Evolutionary conservation across 2,329 filamentous ascomycete species (phyloP), one percentile per base, ranked within the genome.

Genomic region (Paecilomyces variotii): DNA sequence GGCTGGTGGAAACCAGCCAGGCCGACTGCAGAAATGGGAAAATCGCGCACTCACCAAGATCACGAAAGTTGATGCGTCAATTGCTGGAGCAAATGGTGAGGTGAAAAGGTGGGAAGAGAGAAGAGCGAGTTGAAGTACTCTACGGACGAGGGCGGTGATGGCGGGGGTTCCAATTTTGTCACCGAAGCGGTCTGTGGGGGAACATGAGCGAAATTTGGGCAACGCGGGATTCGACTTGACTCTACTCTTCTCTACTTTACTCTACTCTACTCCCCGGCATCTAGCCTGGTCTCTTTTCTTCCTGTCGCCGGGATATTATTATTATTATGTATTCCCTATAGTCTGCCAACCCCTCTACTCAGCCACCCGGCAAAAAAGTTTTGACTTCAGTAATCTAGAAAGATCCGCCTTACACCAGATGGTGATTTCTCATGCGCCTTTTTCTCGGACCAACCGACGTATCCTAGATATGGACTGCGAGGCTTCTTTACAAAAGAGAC

Each of bases 71-170:
- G 19, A 34, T 24, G n/a, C 53, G 34, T 54, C 28, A 45, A 59
- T 53, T 62, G 61, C 62, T 62, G 57, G 57, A 58, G 62, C 45
- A 27, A 54, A 55, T 35, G 45, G 53, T 53, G 30, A 50, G 45
- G 27, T 27, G 45, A 49, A 55, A 30, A 30, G 54, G 49, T 12
- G 12, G 56, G 27, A 32, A 34, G 30, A 19, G 26, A 56, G 55
- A 57, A 56, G 52, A 57, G 57, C 49, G 35, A 28, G 32, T 55
- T 55, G 28, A 61, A 32, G 58, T 55, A 56, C 19, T 19, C 19
- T 19, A 19, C 19, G 19, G 19, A 19, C 35, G 35, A 45, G 35
- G 35, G 35, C 12, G 35, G 39, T 45, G 39, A 45, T 45, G 39
- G 39, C 39, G 39, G 39, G 39, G 39, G n/a, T 24, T 4, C 39